These are phyloP conservation scores for Senecio squalidus DNA, from an alignment of 140 eudicot species.

Conservation along the genomic window DNA sequence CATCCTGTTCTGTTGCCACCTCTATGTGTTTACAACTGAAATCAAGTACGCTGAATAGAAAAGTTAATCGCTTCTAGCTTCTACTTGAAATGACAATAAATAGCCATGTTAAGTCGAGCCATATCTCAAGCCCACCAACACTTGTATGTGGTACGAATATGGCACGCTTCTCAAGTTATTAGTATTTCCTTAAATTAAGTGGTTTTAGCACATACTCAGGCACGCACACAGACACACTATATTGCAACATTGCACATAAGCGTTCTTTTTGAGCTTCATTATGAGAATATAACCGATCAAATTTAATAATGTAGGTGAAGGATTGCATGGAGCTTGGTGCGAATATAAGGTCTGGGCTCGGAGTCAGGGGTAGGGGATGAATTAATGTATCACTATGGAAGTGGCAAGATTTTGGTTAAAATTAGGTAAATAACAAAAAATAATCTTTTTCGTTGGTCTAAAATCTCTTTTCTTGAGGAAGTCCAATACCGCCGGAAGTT, in stretches of 20 bases:
- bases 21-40: neutral
- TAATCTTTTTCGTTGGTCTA: slow-evolving; percentile 6
- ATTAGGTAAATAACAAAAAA: slow-evolving; percentile 17
- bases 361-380: slow-evolving; percentile 44
- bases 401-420: slow-evolving; percentile 19
- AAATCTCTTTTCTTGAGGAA: slow-evolving; percentile 3
- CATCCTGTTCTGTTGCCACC: neutral
- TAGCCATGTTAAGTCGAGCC: too few relatives aligned
- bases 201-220: neutral
- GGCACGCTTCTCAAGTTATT: too few relatives aligned
- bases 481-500: neutral
- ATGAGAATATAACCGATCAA: slow-evolving; percentile 1
- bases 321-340: slow-evolving; percentile 60
- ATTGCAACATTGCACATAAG: neutral
- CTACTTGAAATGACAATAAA: too few relatives aligned
- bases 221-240: neutral
- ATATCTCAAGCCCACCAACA: neutral
- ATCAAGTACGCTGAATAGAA: neutral
- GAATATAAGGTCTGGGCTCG: slow-evolving; percentile 53
- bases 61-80: too few relatives aligned
- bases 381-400: slow-evolving; percentile 8
- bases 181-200: too few relatives aligned
- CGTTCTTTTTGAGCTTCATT: neutral
- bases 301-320: slow-evolving; percentile 48
- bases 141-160: neutral